Percentiles rank a stretch among this genome's conserved stretches.
Evolutionary conservation across 805 yeast species (phyloP).

Genomic region (Kazachstania africana): DNA sequence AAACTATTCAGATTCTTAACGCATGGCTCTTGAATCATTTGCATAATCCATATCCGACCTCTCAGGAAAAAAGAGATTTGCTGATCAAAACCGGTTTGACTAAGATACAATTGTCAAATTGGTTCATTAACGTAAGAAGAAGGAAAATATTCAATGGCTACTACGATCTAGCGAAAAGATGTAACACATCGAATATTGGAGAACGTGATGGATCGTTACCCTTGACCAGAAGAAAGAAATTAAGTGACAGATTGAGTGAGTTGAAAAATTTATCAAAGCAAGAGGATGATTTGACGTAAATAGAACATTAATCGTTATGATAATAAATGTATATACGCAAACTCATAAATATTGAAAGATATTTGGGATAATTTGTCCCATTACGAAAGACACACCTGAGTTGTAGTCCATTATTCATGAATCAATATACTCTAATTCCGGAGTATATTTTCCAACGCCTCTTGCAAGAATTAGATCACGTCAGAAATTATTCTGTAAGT

Average conservation of each 20-base stretch:
- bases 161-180: slow-evolving; percentile 11
- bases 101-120: slow-evolving; percentile 69
- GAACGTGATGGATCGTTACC: slow-evolving; percentile 1
- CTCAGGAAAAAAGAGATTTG: slow-evolving; percentile 61
- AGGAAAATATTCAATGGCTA: slow-evolving; percentile 41
- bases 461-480: too few relatives aligned
- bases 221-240: slow-evolving; percentile 24
- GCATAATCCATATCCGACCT: slow-evolving; percentile 77
- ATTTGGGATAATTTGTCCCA: too few relatives aligned
- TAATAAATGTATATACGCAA: too few relatives aligned
- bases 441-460: too few relatives aligned
- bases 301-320: too few relatives aligned
- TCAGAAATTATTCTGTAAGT: too few relatives aligned
- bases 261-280: slow-evolving; percentile 13
- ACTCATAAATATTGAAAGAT: too few relatives aligned
- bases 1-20: slow-evolving; percentile 58
- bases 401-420: too few relatives aligned
- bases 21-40: slow-evolving; percentile 66
- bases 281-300: too few relatives aligned
- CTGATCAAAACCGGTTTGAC: slow-evolving; percentile 66
- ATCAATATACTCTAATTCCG: too few relatives aligned
- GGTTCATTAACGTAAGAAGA: slow-evolving; percentile 83
- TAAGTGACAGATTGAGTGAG: slow-evolving; percentile 25
- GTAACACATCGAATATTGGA: not conserved
- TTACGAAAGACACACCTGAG: too few relatives aligned